These are phyloP conservation scores for Hanseniaspora occidentalis DNA, from an alignment of 805 yeast species.

Conservation along the genomic window DNA sequence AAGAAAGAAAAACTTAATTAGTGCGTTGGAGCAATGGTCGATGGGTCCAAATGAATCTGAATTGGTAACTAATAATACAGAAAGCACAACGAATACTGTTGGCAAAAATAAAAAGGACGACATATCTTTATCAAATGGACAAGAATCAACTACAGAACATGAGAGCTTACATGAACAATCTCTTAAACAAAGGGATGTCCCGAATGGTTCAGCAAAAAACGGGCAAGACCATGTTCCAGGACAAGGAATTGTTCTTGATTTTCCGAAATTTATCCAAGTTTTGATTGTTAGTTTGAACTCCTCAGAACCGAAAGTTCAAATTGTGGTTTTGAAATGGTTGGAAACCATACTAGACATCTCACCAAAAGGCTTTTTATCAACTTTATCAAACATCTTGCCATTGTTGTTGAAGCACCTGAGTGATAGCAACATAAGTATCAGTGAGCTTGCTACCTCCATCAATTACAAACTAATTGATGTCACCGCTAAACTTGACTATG, in stretches of 20 bases:
- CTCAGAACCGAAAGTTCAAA: constrained; percentile 62
- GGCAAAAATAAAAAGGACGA: no score
- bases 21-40: constrained; percentile 16
- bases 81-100: not conserved
- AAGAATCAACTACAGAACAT: no score
- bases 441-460: constrained; percentile 42
- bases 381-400: constrained; percentile 62
- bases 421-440: constrained; percentile 36
- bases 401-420: constrained; percentile 54
- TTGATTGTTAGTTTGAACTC: constrained; percentile 70
- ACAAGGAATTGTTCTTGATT: constrained; percentile 75
- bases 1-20: constrained; percentile 16
- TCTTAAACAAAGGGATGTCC: constrained; percentile 13
- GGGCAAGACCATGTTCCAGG: constrained; percentile 56
- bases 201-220: constrained; percentile 16
- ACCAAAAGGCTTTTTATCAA: constrained; percentile 62
- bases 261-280: constrained; percentile 67
- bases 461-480: constrained; percentile 44
- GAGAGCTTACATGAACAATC: constrained; percentile 19
- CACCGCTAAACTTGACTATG: constrained; percentile 20
- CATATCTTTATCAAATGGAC: no score
- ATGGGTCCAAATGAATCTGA: constrained; percentile 2
- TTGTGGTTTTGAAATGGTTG: constrained; percentile 75
- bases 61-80: no score
- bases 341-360: constrained; percentile 49